A percentile compares a stretch with the other conserved stretches of the same genome.
phyloP scores from a whole-genome alignment of 164 flowering plant genomes.

The Vitis rotundifolia region DNA sequence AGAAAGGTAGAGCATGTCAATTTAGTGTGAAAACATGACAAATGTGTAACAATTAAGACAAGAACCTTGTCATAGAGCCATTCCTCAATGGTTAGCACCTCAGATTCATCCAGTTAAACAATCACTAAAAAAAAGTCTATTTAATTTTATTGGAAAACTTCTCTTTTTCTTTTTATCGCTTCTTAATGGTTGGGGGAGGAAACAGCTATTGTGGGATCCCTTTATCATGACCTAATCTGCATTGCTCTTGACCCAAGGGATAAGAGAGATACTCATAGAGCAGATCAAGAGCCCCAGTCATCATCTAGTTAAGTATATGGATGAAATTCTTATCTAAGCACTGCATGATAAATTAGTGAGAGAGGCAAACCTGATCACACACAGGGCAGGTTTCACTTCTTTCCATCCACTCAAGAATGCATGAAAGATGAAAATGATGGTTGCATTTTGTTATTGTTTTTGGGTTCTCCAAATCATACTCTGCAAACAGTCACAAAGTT shows the following conservation, averaged over 20 bases:
- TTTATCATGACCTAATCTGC: background rate
- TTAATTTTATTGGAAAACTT: no score
- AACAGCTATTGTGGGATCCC: background rate
- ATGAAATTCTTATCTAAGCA: background rate
- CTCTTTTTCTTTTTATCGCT: no score
- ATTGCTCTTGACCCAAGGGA: background rate
- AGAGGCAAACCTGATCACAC: constrained; percentile 69
- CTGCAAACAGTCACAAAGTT: constrained; percentile 34
- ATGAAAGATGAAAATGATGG: constrained; percentile 83
- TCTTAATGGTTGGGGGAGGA: background rate
- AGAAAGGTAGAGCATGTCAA: background rate
- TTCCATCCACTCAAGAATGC: constrained; percentile 95
- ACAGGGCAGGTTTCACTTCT: constrained; percentile 87
- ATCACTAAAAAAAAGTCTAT: no score
- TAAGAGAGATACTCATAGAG: background rate
- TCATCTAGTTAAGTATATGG: background rate
- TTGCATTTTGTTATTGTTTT: constrained; percentile 62
- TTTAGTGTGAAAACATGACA: no score
- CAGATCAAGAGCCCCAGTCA: background rate
- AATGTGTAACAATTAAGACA: background rate
- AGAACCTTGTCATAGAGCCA: background rate
- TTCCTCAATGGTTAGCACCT: background rate
- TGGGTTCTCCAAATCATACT: constrained; percentile 73
- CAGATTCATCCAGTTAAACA: background rate
- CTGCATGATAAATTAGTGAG: constrained; percentile 5